Conservation (phyloP, 2,329 filamentous ascomycete genomes). For the Didymella pinodella region DNA sequence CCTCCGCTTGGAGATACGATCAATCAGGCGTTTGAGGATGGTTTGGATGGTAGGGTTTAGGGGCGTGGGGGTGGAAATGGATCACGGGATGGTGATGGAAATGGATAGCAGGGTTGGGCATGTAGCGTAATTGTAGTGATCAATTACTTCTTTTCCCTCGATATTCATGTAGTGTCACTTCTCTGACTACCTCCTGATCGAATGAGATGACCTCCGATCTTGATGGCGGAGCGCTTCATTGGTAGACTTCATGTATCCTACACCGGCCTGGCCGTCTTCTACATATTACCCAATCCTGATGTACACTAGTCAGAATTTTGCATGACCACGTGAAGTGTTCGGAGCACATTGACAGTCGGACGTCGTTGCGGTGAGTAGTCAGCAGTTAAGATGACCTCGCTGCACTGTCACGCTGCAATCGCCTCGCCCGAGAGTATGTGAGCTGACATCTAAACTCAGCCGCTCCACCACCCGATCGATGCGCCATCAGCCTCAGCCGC, state of each 20-base stretch:
- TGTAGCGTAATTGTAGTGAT: not conserved
- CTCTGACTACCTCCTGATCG: not conserved
- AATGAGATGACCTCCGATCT: not conserved
- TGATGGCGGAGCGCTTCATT: not conserved
- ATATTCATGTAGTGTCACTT: not conserved
- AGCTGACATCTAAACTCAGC: constrained; percentile 15
- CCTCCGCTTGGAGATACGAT: not conserved
- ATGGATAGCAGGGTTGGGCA: not conserved
- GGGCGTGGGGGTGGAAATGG: not conserved
- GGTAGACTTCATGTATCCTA: no score
- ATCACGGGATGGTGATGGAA: no score
- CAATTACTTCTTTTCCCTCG: not conserved
- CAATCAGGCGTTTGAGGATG: not conserved
- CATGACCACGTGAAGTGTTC: no score
- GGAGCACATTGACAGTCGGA: not conserved
- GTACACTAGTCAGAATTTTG: no score
- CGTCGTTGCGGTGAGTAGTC: constrained; percentile 7
- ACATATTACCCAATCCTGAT: no score
- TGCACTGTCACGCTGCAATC: constrained; percentile 2
- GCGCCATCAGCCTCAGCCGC: not conserved
- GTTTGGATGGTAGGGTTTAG: not conserved
- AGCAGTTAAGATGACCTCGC: not conserved
- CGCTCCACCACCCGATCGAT: not conserved
- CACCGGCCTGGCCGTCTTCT: no score
- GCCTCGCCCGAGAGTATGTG: not conserved